Conservation (phyloP, 2,329 filamentous ascomycete species). For the Chaetomium sp. region DNA sequence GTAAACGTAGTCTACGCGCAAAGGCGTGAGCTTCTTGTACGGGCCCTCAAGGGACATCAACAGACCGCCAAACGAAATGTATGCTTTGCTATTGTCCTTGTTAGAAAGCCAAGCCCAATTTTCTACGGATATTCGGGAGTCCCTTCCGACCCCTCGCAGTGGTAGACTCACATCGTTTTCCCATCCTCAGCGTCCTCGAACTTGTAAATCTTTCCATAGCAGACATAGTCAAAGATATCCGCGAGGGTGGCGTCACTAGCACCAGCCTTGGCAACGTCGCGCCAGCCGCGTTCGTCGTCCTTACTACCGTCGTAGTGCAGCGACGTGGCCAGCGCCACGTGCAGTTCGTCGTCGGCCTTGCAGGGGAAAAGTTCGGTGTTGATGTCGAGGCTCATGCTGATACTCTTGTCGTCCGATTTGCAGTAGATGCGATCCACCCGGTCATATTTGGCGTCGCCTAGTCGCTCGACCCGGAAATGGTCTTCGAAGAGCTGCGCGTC, state of each 20-base stretch:
- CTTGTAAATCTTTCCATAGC: slow-evolving; percentile 81
- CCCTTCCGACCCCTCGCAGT: neutral
- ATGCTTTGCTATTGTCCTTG: slow-evolving; percentile 64
- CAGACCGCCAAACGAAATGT: slow-evolving; percentile 87
- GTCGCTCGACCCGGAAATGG: slow-evolving; percentile 71
- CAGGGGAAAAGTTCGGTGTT: slow-evolving; percentile 89
- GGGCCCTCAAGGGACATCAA: slow-evolving; percentile 88
- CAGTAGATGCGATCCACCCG: slow-evolving; percentile 81
- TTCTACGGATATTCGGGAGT: neutral
- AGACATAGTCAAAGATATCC: slow-evolving; percentile 82
- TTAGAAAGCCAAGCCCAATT: neutral
- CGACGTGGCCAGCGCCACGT: slow-evolving; percentile 77
- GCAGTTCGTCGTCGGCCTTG: slow-evolving; percentile 65
- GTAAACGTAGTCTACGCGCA: slow-evolving; percentile 91
- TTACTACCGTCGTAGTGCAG: slow-evolving; percentile 80
- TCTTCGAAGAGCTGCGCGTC: slow-evolving; percentile 94
- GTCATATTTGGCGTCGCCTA: slow-evolving; percentile 88
- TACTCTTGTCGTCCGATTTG: slow-evolving; percentile 51
- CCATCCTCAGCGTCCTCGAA: slow-evolving; percentile 75
- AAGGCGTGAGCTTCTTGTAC: slow-evolving; percentile 86
- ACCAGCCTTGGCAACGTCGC: slow-evolving; percentile 56
- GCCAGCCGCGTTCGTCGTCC: slow-evolving; percentile 73
- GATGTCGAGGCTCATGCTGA: slow-evolving; percentile 76
- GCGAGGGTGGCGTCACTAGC: slow-evolving; percentile 56
- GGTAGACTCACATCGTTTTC: slow-evolving; percentile 69